phyloP scores from a whole-genome alignment of 331 rosid species.

The Rhamnella rubrinervis region DNA sequence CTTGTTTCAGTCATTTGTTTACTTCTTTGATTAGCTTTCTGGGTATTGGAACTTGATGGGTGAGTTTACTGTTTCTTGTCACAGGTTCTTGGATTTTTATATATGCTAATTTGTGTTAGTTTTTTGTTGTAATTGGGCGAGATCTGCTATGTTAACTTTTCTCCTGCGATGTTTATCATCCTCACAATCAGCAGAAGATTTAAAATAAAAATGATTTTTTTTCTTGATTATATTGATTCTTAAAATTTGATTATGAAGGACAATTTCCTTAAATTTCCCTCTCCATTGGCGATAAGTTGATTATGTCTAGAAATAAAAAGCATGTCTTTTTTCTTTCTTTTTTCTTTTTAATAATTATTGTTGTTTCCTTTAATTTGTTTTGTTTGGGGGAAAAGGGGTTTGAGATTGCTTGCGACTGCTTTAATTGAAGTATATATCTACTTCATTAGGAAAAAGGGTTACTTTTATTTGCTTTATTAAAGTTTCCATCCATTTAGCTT shows the following conservation, averaged over 20 bases:
- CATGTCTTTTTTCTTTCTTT: background rate
- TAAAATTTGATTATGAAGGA: background rate
- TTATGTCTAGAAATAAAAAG: constrained; percentile 4
- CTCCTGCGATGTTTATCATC: background rate
- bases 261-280: constrained; percentile 14
- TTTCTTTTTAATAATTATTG: background rate
- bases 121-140: constrained; percentile 26
- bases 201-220: background rate
- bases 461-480: constrained; percentile 20
- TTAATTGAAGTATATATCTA: constrained; percentile 9
- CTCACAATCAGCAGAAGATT: background rate
- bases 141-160: constrained; percentile 45
- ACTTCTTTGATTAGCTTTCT: constrained; percentile 14
- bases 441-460: constrained; percentile 4
- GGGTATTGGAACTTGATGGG: constrained; percentile 25
- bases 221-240: constrained; percentile 9
- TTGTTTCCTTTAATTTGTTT: background rate
- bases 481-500: constrained; percentile 20
- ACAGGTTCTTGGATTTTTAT: constrained; percentile 24
- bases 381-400: background rate
- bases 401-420: constrained; percentile 13
- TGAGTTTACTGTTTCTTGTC: constrained; percentile 34
- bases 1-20: constrained; percentile 21
- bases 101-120: constrained; percentile 10
- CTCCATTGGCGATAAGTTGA: background rate